Percentiles rank a stretch among this genome's conserved stretches.
Conservation (phyloP, 2,329 filamentous ascomycete species). For the Hymenoscyphus linearis region DNA sequence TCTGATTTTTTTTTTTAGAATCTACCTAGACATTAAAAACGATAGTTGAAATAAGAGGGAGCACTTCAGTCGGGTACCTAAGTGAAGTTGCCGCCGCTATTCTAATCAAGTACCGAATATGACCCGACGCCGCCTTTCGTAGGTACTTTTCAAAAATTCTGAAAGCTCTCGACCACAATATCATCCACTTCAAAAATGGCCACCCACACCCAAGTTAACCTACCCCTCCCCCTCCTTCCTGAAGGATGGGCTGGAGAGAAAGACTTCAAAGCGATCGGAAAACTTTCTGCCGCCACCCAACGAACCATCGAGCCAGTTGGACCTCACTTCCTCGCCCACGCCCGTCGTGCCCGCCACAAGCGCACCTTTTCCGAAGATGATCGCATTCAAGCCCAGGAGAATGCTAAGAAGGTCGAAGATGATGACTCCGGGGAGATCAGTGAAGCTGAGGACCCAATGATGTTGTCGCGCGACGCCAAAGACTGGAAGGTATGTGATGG, state of each 20-base stretch:
- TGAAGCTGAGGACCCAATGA: constrained; percentile 86
- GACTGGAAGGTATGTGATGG: constrained; percentile 82
- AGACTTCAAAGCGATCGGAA: constrained; percentile 81
- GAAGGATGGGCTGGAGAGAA: constrained; percentile 81
- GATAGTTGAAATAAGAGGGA: too few relatives aligned
- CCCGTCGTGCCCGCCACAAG: constrained; percentile 90
- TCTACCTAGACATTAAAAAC: too few relatives aligned
- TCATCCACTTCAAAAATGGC: constrained; percentile 18
- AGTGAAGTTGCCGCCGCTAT: background rate
- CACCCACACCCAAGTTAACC: constrained; percentile 38
- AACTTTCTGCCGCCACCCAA: constrained; percentile 71
- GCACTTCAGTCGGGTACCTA: background rate
- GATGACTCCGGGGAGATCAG: constrained; percentile 87
- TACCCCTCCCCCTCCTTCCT: constrained; percentile 70
- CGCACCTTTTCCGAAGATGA: constrained; percentile 99
- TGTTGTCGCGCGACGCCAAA: constrained; percentile 91
- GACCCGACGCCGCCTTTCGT: background rate
- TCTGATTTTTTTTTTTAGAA: too few relatives aligned
- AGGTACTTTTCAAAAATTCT: background rate
- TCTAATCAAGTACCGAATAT: background rate
- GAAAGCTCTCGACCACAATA: background rate
- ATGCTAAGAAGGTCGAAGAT: constrained; percentile 91
- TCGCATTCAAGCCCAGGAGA: constrained; percentile 90
- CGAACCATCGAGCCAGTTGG: constrained; percentile 93
- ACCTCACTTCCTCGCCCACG: constrained; percentile 95